Evolutionary conservation across 305 asterid species (phyloP), one percentile per base, ranked within the genome.

Genomic region (Salvia sclarea): DNA sequence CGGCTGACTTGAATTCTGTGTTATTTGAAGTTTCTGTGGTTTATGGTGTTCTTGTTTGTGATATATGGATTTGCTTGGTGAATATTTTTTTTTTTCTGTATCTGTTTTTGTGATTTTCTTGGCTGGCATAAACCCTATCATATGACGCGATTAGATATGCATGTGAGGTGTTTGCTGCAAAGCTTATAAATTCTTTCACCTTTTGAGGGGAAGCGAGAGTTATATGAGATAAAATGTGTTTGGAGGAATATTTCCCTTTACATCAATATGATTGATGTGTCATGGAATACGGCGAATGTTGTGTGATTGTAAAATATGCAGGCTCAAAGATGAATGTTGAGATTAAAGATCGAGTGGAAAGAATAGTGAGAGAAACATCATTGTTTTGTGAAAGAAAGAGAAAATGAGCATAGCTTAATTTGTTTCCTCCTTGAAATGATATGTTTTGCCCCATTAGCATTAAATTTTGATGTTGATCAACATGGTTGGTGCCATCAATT

Each of bases 111-210:
- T n/a, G 21, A 4, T 45, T 50, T 48, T 33, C 58, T 49, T 33
- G 58, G 11, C 25, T 48, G 57, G 47, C 7, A n/a, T 12, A 25
- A 45, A 54, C 13, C 17, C 11, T 8, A 43, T 11, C 1, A 1
- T 17, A 21, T 38, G 43, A 8, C 24, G 20, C 31, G 48, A 44
- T 37, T 30, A 1, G 43, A 30, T 55, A 16, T 70, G 55, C 52
- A 21, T 41, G 33, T 65, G 5, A 66, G 44, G 54, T 66, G 76
- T 37, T 45, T 75, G n/a, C n/a, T n/a, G n/a, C n/a, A n/a, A n/a
- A n/a, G n/a, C 49, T 5, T 17, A 16, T 6, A 65, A 17, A 16
- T 30, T 31, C 20, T 3, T 25, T n/a, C 41, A n/a, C 24, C 20
- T 56, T 30, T 56, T 47, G 52, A 41, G 70, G 56, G 52, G 6